phyloP scores from a whole-genome alignment of 768 basidiomycete genomes.

The Boletus rufocinnamomeus region DNA sequence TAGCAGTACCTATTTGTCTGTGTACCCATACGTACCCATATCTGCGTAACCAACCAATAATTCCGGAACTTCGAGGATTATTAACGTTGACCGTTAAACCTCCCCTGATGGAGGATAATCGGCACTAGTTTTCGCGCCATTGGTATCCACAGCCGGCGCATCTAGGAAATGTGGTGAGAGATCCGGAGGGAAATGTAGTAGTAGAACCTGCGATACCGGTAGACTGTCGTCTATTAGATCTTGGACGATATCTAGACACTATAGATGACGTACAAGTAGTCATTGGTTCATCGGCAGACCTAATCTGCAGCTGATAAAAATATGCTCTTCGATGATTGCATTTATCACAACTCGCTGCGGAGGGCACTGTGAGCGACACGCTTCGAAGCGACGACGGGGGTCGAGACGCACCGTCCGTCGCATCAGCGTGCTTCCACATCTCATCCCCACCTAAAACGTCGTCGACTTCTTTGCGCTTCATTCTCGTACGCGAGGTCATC shows the following conservation, averaged over 20 bases:
- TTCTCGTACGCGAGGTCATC: conserved; percentile 89
- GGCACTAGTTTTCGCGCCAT: conserved; percentile 71
- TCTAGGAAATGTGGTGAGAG: conserved; percentile 34
- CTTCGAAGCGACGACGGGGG: not conserved
- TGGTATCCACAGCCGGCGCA: conserved; percentile 64
- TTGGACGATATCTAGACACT: not conserved
- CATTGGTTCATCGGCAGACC: conserved; percentile 93
- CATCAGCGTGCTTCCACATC: conserved; percentile 92
- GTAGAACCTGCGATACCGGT: conserved; percentile 45
- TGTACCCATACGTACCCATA: too few species aligned
- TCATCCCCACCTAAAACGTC: conserved; percentile 95
- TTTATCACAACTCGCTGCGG: conserved; percentile 60
- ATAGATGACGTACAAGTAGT: conserved; percentile 41
- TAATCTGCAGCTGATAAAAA: conserved; percentile 94
- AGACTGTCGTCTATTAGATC: conserved; percentile 45
- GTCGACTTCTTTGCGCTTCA: conserved; percentile 90
- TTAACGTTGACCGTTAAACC: too few species aligned
- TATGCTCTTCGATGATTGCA: conserved; percentile 88
- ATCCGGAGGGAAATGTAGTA: not conserved
- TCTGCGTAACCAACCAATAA: too few species aligned
- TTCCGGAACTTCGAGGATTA: too few species aligned
- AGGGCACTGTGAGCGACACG: conserved; percentile 1
- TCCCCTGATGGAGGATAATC: too few species aligned
- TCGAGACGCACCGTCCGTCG: conserved; percentile 65
- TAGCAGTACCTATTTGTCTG: too few species aligned